Conservation (phyloP, 352 stramenopile species). For the Halophytophthora batemanensis region DNA sequence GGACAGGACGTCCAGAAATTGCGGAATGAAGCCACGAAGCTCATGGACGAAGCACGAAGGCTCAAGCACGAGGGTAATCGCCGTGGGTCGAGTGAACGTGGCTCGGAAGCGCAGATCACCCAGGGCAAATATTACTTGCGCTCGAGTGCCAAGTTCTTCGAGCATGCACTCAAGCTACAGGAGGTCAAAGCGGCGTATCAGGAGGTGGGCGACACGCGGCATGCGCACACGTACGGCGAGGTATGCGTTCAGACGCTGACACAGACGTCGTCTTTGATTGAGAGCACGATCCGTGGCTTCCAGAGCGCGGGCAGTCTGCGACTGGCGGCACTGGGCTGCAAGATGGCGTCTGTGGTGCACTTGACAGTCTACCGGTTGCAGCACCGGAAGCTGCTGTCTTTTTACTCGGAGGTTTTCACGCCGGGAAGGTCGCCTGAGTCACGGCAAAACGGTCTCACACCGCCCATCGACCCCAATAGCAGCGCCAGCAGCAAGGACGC, state of each 20-base stretch:
- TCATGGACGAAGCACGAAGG: constrained; percentile 65
- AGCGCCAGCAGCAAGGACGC: constrained; percentile 65
- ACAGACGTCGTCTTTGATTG: constrained; percentile 77
- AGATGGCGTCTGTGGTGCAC: constrained; percentile 75
- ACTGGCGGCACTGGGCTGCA: constrained; percentile 78
- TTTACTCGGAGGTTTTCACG: constrained; percentile 81
- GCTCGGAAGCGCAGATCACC: constrained; percentile 42
- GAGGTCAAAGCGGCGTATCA: constrained; percentile 82
- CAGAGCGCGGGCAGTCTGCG: constrained; percentile 55
- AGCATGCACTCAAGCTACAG: constrained; percentile 73
- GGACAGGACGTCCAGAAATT: constrained; percentile 53
- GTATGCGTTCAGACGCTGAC: constrained; percentile 65
- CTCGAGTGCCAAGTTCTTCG: constrained; percentile 81
- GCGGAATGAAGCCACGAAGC: constrained; percentile 37
- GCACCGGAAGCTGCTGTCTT: constrained; percentile 71
- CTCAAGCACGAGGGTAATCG: constrained; percentile 85
- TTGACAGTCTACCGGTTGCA: constrained; percentile 80
- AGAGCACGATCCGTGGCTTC: constrained; percentile 71
- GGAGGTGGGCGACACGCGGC: constrained; percentile 57
- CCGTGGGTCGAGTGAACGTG: constrained; percentile 39
- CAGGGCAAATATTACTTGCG: constrained; percentile 75
- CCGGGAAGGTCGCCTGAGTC: constrained; percentile 73
- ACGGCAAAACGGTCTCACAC: constrained; percentile 65
- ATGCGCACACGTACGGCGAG: constrained; percentile 58
- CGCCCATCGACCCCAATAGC: constrained; percentile 50